A percentile compares a stretch with the other conserved stretches of the same genome.
Evolutionary conservation across 2,329 filamentous ascomycete genomes (phyloP).

Genomic region (Diaporthe nobilis): DNA sequence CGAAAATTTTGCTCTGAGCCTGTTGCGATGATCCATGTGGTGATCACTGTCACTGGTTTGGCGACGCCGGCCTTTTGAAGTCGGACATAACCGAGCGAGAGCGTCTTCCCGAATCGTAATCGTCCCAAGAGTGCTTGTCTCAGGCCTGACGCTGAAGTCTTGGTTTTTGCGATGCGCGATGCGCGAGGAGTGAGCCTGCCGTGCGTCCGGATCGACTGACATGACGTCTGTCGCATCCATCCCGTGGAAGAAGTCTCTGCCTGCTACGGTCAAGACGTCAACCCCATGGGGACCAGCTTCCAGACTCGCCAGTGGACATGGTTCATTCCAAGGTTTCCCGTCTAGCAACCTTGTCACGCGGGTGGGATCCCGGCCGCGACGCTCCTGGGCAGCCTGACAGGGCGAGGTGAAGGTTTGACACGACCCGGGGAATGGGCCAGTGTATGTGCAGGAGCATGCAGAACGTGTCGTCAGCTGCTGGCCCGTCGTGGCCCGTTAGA

Average conservation of each 20-base stretch:
- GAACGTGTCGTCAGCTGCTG: neutral
- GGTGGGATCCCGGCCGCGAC: conserved; percentile 2
- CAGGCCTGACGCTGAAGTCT: conserved; percentile 21
- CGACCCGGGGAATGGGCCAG: conserved; percentile 10
- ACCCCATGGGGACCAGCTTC: neutral
- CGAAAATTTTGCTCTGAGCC: conserved; percentile 2
- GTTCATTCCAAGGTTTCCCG: conserved; percentile 1
- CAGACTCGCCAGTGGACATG: neutral
- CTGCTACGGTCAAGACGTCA: conserved; percentile 5
- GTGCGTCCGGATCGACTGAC: conserved; percentile 17
- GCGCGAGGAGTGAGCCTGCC: neutral
- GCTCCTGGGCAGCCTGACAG: conserved; percentile 14
- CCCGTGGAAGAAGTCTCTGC: neutral
- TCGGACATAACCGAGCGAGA: conserved; percentile 27
- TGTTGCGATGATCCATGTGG: conserved; percentile 24
- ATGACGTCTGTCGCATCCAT: conserved; percentile 5
- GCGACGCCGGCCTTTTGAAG: neutral
- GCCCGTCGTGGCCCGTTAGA: neutral
- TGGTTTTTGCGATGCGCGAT: conserved; percentile 20
- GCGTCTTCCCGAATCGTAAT: conserved; percentile 10
- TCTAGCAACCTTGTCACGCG: neutral
- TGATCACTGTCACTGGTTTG: neutral
- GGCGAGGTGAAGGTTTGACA: conserved; percentile 15
- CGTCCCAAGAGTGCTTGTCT: conserved; percentile 31
- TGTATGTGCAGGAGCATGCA: neutral